These are phyloP conservation scores for Chlorella sp. DNA, from an alignment of 139 green algal species.

Conservation along the genomic window DNA sequence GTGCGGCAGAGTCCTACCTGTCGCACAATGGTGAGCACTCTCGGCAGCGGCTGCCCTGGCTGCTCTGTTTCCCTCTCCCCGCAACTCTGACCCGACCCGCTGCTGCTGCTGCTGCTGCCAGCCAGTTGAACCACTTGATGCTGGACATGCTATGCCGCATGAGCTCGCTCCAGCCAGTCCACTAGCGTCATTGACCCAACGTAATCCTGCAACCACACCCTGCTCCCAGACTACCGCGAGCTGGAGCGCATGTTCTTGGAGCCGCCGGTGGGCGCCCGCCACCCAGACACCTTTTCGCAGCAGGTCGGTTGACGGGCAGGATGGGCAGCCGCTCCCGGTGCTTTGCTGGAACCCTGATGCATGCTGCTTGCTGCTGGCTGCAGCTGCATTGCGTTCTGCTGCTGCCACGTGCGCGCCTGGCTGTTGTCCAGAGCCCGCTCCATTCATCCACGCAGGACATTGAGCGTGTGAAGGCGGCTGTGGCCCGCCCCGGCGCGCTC, in stretches of 20 bases:
- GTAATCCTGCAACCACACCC: background rate
- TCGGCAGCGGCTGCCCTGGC: background rate
- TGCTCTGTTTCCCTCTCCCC: background rate
- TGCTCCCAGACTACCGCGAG: background rate
- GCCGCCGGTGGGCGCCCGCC: background rate
- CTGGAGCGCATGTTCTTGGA: background rate
- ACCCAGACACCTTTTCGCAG: background rate
- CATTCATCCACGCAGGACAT: too few species aligned
- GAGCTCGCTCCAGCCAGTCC: too few species aligned
- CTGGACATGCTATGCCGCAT: too few species aligned
- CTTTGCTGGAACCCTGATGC: background rate
- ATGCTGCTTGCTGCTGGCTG: too few species aligned
- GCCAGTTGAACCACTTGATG: too few species aligned
- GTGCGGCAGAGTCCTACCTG: background rate
- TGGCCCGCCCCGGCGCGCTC: slow-evolving; percentile 37
- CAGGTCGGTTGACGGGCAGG: too few species aligned
- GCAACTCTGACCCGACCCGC: too few species aligned
- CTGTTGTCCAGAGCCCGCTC: too few species aligned
- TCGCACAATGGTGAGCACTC: background rate
- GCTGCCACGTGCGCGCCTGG: too few species aligned
- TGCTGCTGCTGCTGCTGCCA: too few species aligned
- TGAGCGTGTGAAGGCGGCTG: slow-evolving; percentile 50
- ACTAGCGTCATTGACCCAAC: too few species aligned
- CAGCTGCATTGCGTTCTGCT: too few species aligned
- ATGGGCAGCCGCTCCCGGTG: background rate